These are phyloP conservation scores for Podosphaera fusca DNA, from an alignment of 2,329 filamentous ascomycete genomes.

Conservation along the genomic window DNA sequence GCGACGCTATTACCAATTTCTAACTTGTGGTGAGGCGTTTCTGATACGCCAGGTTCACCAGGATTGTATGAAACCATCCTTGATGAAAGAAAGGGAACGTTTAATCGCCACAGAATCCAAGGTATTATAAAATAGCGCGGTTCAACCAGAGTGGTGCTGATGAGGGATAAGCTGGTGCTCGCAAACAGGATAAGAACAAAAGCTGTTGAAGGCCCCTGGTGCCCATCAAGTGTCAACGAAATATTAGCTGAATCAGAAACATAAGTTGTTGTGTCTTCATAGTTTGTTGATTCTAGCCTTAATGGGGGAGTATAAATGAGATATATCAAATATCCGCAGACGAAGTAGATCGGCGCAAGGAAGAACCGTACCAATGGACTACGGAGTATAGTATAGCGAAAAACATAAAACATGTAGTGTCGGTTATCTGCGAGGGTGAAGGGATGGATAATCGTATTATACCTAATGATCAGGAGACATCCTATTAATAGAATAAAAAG, in stretches of 20 bases:
- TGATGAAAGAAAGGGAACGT: constrained; percentile 46
- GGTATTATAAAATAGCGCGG: constrained; percentile 90
- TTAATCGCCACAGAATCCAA: constrained; percentile 77
- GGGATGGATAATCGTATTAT: constrained; percentile 85
- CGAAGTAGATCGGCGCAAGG: constrained; percentile 45
- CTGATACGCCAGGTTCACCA: neutral
- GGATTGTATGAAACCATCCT: constrained; percentile 12
- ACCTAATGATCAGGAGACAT: constrained; percentile 33
- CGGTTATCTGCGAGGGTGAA: constrained; percentile 92
- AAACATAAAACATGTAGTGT: constrained; percentile 94
- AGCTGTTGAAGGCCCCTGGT: constrained; percentile 21
- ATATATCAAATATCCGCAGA: constrained; percentile 46
- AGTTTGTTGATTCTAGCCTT: neutral
- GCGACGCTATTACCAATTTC: constrained; percentile 3
- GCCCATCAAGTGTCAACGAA: neutral
- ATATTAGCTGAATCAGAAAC: neutral
- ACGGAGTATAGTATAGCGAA: constrained; percentile 55
- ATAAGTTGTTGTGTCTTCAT: neutral
- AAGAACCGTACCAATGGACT: constrained; percentile 40
- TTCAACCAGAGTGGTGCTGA: constrained; percentile 82
- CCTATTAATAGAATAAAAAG: constrained; percentile 2
- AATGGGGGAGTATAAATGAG: neutral
- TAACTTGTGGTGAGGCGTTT: neutral
- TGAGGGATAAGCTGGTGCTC: constrained; percentile 52
- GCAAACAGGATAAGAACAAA: constrained; percentile 35